Evolutionary conservation across 768 basidiomycete genomes (phyloP).

Genomic region (Gymnopilus junonius): DNA sequence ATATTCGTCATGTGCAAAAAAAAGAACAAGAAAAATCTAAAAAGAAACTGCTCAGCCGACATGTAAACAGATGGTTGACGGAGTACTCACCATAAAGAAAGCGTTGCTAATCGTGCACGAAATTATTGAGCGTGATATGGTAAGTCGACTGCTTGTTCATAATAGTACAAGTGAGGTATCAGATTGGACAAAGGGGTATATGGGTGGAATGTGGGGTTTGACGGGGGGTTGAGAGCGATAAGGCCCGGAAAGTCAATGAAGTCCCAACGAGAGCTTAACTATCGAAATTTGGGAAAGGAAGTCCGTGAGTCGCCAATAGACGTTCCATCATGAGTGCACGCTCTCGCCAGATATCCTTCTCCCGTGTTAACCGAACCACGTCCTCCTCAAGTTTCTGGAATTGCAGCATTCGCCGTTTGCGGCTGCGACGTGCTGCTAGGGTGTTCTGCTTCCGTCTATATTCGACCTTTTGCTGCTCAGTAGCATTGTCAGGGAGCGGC

Average conservation of each 20-base stretch:
- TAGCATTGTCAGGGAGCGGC: slow-evolving; percentile 42
- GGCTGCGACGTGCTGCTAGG: slow-evolving; percentile 79
- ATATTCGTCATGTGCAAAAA: not conserved
- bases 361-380: slow-evolving; percentile 54
- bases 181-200: not conserved
- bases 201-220: not conserved
- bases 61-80: not conserved
- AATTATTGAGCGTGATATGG: not conserved
- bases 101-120: not conserved
- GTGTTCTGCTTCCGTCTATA: slow-evolving; percentile 86
- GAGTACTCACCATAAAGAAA: not conserved
- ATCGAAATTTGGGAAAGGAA: slow-evolving; percentile 56
- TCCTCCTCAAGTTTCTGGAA: slow-evolving; percentile 65
- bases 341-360: slow-evolving; percentile 67
- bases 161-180: not conserved
- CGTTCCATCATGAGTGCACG: slow-evolving; percentile 55
- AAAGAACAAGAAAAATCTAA: not conserved
- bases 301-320: slow-evolving; percentile 59
- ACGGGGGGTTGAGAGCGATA: not conserved
- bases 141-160: not conserved
- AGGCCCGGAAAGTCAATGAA: not conserved
- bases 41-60: not conserved
- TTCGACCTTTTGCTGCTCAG: slow-evolving; percentile 69
- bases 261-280: slow-evolving; percentile 22
- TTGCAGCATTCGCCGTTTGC: slow-evolving; percentile 75